Base-by-base conservation (phyloP, 345 rosid species). In the Ceriops decandra region DNA sequence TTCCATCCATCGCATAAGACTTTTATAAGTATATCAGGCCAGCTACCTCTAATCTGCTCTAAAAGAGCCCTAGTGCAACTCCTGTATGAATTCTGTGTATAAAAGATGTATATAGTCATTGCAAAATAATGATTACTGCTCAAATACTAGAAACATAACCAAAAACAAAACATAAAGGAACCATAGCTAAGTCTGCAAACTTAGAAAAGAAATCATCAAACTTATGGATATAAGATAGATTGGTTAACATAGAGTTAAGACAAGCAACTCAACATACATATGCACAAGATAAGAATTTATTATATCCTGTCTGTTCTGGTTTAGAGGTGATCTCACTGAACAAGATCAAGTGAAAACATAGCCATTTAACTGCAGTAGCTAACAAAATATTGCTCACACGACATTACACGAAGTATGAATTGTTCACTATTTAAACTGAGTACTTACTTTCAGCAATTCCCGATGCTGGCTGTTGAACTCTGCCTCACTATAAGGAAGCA, bases 1-100 rank as follows among this genome's bases (percentile, higher is more conserved):
- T 84, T 88, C 99, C 99, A 95, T 82, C 92, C 98, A 83, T 88
- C 87, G 81, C 80, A 72, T 32, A 95, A 76, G 62, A 90, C 89
- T 2, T 78, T 77, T 72, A 87, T 61, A 70, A 95, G 85, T 64
- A 86, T 79, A 85, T 95, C 99, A n/a, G 83, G 72, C 99, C 99
- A 95, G 71, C 62, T 68, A 70, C 99, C 97, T 82, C 80, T 86
- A 35, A 73, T 79, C 84, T 92, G 96, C 83, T 60, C 76, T 42
- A 71, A 54, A 79, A 95, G 79, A 57, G 82, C 80, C 68, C 36
- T 69, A 33, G 60, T 74, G 67, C 90, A 86, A 31, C 83, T 84
- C 81, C 77, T 85, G 82, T 86, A 86, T 1, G 97, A 81, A 32
- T 79, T 91, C 99, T 95, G 87, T 75, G 36, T 67, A 80, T n/a